Evolutionary conservation across 2,329 filamentous ascomycete genomes (phyloP), one percentile per base, ranked within the genome.

Genomic region (Trichoderma breve): DNA sequence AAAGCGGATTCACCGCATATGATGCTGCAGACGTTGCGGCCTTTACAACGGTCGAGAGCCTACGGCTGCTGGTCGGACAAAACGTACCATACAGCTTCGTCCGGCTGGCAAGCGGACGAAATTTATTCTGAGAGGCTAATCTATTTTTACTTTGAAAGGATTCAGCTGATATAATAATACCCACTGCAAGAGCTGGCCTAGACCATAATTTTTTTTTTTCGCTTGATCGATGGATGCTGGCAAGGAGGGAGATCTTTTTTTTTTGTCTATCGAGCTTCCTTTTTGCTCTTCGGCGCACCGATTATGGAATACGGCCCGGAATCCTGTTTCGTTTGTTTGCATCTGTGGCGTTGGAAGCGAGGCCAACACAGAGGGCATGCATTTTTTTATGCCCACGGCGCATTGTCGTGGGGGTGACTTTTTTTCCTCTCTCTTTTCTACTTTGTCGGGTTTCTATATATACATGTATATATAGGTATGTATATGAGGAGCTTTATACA

Each of bases 21-120:
- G 92, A 92, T 1, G 89, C 91, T 21, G 92, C 91, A 28, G 93
- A 97, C 80, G 92, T 94, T 36, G 91, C 91, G 71, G 93, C 93
- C 0, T 96, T 94, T 83, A 95, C 92, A 26, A 95, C 92, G 3
- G 93, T 95, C 6, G 92, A 96, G 82, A 95, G 91, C 63, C 82
- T 96, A 70, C 86, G 93, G 75, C 81, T 95, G 72, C 85, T 97
- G 28, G 92, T 95, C 12, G 93, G 93, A 11, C 93, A 96, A 82
- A 96, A 96, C 79, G 93, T 96, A 71, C 92, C 92, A 6, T 95
- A 94, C 81, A 94, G 93, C 81, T 97, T 97, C 83, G 93, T 96
- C 55, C 86, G 93, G 63, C 84, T 96, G 78, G 92, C 93, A 2
- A 86, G 86, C 63, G 87, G 87, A 3, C 81, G 85, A 26, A 83